phyloP scores from a whole-genome alignment of 305 asterid species.

The Fraxinus dipetala region DNA sequence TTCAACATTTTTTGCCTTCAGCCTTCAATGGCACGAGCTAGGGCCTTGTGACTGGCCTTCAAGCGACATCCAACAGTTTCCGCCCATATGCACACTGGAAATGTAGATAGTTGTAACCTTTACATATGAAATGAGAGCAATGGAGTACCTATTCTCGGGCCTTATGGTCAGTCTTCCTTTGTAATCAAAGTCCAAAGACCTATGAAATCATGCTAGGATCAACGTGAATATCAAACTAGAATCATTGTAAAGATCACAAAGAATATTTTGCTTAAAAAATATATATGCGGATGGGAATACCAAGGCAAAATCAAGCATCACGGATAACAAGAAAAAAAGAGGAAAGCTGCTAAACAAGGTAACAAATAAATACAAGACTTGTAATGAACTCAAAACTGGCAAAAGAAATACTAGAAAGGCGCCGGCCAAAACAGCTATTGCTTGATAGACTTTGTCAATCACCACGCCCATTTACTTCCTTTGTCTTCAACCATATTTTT shows the following conservation, averaged over 20 bases:
- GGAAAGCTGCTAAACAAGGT: not conserved
- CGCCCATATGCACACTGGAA: not conserved
- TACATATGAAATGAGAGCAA: not conserved
- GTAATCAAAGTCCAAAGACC: not conserved
- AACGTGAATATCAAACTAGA: not conserved
- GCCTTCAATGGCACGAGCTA: not conserved
- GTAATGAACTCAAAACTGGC: not conserved
- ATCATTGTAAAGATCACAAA: not conserved
- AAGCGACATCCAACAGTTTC: not conserved
- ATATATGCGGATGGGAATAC: not conserved
- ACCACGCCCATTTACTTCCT: not conserved
- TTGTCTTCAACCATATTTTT: not conserved
- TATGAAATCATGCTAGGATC: not conserved
- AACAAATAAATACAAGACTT: not conserved
- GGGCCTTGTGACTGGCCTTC: not conserved
- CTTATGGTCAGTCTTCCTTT: not conserved
- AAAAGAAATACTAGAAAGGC: not conserved
- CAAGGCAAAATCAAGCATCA: not conserved
- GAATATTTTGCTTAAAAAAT: not conserved
- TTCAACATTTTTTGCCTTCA: no score
- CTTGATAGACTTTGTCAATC: not conserved
- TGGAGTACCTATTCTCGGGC: not conserved
- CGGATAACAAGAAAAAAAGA: not conserved
- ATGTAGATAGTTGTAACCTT: not conserved
- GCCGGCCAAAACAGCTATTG: not conserved